Evolutionary conservation across 2,329 filamentous ascomycete genomes (phyloP).

Genomic region (Venturia nashicola): DNA sequence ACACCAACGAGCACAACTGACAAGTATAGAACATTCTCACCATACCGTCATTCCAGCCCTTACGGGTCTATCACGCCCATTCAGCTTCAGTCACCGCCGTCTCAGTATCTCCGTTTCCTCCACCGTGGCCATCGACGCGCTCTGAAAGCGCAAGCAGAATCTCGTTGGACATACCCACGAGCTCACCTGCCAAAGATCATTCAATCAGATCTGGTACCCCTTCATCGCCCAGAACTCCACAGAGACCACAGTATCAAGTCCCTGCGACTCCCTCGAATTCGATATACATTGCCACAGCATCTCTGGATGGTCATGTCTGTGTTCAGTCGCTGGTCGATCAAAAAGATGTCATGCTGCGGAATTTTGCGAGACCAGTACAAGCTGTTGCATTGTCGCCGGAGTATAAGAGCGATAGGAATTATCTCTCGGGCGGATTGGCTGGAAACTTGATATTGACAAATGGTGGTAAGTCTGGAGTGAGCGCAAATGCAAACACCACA

Average conservation of each 20-base stretch:
- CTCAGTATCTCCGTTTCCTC: slow-evolving; percentile 79
- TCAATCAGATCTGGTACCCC: slow-evolving; percentile 17
- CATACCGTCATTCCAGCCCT: slow-evolving; percentile 64
- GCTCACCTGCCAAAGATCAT: slow-evolving; percentile 28
- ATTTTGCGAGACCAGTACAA: slow-evolving; percentile 87
- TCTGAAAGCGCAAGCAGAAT: slow-evolving; percentile 10
- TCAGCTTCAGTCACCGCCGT: slow-evolving; percentile 81
- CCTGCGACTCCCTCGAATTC: slow-evolving; percentile 73
- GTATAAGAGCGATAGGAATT: slow-evolving; percentile 78
- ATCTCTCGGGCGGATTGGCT: slow-evolving; percentile 80
- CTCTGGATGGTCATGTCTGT: slow-evolving; percentile 91
- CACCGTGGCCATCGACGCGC: slow-evolving; percentile 29
- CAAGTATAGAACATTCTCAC: slow-evolving; percentile 64
- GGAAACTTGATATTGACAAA: slow-evolving; percentile 79
- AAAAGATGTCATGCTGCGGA: slow-evolving; percentile 82
- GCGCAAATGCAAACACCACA: slow-evolving; percentile 73
- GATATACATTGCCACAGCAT: slow-evolving; percentile 87
- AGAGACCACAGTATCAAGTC: slow-evolving; percentile 38
- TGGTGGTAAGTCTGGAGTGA: slow-evolving; percentile 67
- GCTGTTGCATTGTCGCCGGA: slow-evolving; percentile 90
- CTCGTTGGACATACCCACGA: slow-evolving; percentile 17
- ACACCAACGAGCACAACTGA: neutral
- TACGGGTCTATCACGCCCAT: slow-evolving; percentile 86
- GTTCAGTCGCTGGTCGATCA: slow-evolving; percentile 75
- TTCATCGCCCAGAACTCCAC: slow-evolving; percentile 40